These are phyloP conservation scores for Lodderomyces margitis DNA, from an alignment of 1,139 yeast genomes.

Conservation along the genomic window DNA sequence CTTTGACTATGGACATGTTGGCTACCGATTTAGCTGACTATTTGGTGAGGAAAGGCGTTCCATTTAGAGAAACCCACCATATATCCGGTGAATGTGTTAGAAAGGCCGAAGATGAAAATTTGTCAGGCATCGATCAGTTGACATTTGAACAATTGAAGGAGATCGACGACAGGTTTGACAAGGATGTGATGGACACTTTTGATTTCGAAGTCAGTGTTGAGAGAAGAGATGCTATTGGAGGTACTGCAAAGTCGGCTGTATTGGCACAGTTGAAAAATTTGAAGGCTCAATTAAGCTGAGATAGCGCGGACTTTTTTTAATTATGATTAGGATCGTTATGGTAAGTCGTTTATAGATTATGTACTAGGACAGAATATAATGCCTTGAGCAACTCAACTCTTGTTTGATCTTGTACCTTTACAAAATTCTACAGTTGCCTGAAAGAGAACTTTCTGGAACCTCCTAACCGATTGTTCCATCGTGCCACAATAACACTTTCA, in stretches of 20 bases:
- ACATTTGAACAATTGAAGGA: slow-evolving; percentile 70
- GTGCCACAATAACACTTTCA: background rate
- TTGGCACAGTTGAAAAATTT: slow-evolving; percentile 61
- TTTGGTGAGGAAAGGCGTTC: slow-evolving; percentile 95
- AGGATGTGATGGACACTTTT: slow-evolving; percentile 80
- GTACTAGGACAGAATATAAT: too few relatives aligned
- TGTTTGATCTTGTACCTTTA: background rate
- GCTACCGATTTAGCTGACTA: slow-evolving; percentile 98
- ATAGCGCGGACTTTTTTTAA: too few relatives aligned
- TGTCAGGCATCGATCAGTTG: slow-evolving; percentile 81
- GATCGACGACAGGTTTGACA: slow-evolving; percentile 77
- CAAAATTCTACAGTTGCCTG: background rate
- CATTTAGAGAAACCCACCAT: slow-evolving; percentile 98
- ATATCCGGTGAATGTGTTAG: slow-evolving; percentile 97
- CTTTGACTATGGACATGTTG: slow-evolving; percentile 97
- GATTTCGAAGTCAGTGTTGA: slow-evolving; percentile 93
- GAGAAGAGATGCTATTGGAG: slow-evolving; percentile 95
- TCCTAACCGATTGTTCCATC: background rate
- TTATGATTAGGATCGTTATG: too few relatives aligned
- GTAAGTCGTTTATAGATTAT: background rate
- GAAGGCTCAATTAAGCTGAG: slow-evolving; percentile 16
- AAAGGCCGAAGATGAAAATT: slow-evolving; percentile 71
- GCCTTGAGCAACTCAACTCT: too few relatives aligned
- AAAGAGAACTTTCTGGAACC: background rate
- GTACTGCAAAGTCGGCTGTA: slow-evolving; percentile 93